These are phyloP conservation scores for Penicillium paneum DNA, from an alignment of 2,329 filamentous ascomycete genomes.

Conservation along the genomic window DNA sequence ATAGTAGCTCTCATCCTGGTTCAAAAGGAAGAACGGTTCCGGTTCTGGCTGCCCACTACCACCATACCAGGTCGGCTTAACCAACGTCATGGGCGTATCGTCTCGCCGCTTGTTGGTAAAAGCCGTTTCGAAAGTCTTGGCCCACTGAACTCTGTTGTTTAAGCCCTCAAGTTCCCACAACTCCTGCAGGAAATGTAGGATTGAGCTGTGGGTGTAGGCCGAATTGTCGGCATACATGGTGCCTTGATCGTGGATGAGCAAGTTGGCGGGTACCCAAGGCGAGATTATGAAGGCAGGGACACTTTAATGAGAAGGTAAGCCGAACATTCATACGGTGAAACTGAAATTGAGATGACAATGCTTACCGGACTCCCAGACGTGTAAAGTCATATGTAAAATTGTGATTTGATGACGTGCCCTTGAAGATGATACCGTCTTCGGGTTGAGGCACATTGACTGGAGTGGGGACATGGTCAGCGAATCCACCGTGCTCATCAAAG, in stretches of 20 bases:
- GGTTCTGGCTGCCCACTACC: constrained; percentile 34
- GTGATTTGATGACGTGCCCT: constrained; percentile 29
- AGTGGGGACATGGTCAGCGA: constrained; percentile 41
- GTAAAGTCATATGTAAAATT: constrained; percentile 40
- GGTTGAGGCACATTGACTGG: constrained; percentile 37
- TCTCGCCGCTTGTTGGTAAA: constrained; percentile 24
- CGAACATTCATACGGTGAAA: neutral
- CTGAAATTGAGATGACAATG: neutral
- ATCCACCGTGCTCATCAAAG: constrained; percentile 44
- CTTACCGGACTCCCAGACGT: constrained; percentile 38
- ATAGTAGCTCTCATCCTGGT: constrained; percentile 33
- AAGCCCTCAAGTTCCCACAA: constrained; percentile 41
- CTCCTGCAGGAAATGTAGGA: constrained; percentile 43
- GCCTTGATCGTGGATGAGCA: constrained; percentile 39
- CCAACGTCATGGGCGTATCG: constrained; percentile 30
- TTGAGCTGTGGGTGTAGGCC: constrained; percentile 41
- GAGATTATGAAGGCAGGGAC: constrained; percentile 40
- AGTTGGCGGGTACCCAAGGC: constrained; percentile 32
- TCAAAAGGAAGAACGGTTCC: constrained; percentile 31
- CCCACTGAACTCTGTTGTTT: constrained; percentile 44
- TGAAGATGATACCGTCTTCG: constrained; percentile 34
- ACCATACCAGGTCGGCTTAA: constrained; percentile 37
- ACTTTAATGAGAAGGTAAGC: constrained; percentile 8
- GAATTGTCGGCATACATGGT: constrained; percentile 37
- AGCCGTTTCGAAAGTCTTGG: constrained; percentile 41